These are phyloP conservation scores for Acanthamoeba culbertsoni DNA, from an alignment of 208 protist species.

Conservation along the genomic window DNA sequence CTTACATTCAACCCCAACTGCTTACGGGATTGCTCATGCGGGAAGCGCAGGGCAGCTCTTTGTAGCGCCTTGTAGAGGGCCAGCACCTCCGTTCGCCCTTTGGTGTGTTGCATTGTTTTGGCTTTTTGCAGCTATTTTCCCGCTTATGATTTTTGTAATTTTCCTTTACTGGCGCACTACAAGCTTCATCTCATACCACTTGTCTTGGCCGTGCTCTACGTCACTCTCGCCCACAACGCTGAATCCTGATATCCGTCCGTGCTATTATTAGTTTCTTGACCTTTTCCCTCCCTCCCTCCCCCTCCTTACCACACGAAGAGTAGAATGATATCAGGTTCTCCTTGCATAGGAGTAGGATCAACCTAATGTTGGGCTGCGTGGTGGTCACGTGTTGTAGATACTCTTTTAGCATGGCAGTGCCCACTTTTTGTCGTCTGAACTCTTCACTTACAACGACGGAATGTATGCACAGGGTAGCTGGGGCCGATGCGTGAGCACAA, in stretches of 20 bases:
- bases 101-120: neutral
- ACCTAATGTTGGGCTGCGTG: neutral
- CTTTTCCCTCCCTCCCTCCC: no score
- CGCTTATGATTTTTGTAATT: neutral
- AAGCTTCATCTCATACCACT: neutral
- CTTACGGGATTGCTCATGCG: neutral
- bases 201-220: neutral
- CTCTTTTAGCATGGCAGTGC: neutral
- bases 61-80: neutral
- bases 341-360: neutral
- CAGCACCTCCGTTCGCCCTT: neutral
- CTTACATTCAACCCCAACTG: neutral
- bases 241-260: neutral
- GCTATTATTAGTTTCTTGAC: neutral
- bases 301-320: neutral
- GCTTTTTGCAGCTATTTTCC: neutral
- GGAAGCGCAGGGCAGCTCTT: neutral
- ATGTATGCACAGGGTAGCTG: neutral
- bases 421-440: neutral
- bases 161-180: neutral
- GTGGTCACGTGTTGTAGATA: neutral
- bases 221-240: neutral
- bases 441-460: neutral
- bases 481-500: neutral
- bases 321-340: neutral